Evolutionary conservation across 148 eudicot genomes (phyloP), one percentile per base, ranked within the genome.

Genomic region (Pouteria glomerata): DNA sequence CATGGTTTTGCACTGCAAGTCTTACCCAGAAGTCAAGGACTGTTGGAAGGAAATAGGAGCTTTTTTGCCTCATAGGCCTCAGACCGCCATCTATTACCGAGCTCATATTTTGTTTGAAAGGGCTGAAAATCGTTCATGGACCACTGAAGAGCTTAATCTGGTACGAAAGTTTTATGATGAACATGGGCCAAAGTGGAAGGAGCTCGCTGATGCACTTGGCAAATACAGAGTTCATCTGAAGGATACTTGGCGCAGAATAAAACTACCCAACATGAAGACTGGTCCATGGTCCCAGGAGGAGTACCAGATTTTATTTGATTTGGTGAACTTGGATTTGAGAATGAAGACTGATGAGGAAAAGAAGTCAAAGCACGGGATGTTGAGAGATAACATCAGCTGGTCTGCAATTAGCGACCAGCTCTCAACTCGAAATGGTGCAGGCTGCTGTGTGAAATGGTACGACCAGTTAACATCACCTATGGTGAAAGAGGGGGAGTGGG

Each of bases 351-450:
- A 41, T 27, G 77, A 77, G 34, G 77, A 76, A 57, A 80, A 68
- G 74, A 76, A 48, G 41, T 72, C 80, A 11, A 76, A 76, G 77
- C 71, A 72, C 41, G 83, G 83, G 8, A 79, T 79, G 82, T 44
- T 79, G 76, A 63, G 82, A 14, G 82, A 79, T 76, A 79, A 75
- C 57, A 75, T 79, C 45, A 44, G 59, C 27, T 79, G 82, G 82
- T 33, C 63, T 24, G 75, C 75, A 66, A 70, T 79, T 39, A 79
- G 82, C 37, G 82, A 79, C 21, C 26, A 66, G 23, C 21, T 79
- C 58, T 57, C 72, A 1, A 72, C 83, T 31, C 53, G 83, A 19
- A 0, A 15, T 73, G 42, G 26, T 33, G 19, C 76, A n/a, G 21
- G 1, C 6, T 80, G 83, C 74, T 80, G 80, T 55, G 3, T 15